Evolutionary conservation across 108 stramenopile species (phyloP).

Genomic region (Schizochytrium sp.): DNA sequence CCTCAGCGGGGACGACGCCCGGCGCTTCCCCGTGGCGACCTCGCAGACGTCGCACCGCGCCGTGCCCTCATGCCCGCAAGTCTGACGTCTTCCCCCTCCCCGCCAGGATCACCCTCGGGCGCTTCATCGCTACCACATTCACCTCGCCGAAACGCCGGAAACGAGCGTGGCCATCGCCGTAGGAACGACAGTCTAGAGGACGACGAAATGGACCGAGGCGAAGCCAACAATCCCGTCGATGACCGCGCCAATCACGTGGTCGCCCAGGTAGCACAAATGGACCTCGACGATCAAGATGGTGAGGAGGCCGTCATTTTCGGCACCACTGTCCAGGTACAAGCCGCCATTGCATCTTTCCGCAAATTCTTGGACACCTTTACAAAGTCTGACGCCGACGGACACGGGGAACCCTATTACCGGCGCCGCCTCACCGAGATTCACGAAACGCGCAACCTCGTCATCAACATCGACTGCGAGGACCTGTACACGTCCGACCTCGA

Average conservation of each 20-base stretch:
- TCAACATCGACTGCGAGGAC: slow-evolving; percentile 85
- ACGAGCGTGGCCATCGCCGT: not conserved
- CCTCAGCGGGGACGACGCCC: too few relatives aligned
- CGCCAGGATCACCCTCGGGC: too few relatives aligned
- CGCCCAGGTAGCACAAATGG: not conserved
- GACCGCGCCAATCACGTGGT: not conserved
- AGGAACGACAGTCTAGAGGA: too few relatives aligned
- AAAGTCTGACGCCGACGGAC: not conserved
- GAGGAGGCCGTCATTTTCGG: slow-evolving; percentile 53
- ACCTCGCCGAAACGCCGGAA: not conserved
- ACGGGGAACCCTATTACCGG: not conserved
- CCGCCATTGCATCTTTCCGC: slow-evolving; percentile 36
- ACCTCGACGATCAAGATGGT: slow-evolving; percentile 8
- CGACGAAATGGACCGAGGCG: not conserved
- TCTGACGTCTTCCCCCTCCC: too few relatives aligned
- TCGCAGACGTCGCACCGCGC: too few relatives aligned
- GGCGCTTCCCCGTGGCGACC: too few relatives aligned
- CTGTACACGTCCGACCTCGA: slow-evolving; percentile 68
- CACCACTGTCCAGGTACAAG: slow-evolving; percentile 42
- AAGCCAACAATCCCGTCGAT: not conserved
- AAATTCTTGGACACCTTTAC: slow-evolving; percentile 30
- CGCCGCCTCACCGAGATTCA: slow-evolving; percentile 26
- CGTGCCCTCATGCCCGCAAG: too few relatives aligned
- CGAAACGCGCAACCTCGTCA: slow-evolving; percentile 36
- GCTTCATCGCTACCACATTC: not conserved